phyloP scores from a whole-genome alignment of 2,329 filamentous ascomycete species.

The Pseudopyricularia javanii region DNA sequence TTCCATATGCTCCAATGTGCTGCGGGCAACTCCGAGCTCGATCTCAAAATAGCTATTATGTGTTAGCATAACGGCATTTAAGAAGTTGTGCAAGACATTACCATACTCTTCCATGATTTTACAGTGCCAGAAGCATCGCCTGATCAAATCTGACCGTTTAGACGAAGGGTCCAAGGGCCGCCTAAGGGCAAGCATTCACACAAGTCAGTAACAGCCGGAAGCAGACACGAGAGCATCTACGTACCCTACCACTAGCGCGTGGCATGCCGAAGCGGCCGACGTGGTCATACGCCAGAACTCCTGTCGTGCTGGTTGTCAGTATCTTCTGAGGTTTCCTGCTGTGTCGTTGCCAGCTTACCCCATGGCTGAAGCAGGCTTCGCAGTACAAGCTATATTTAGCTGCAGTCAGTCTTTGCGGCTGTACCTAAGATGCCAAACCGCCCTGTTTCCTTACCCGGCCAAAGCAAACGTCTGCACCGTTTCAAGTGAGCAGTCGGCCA shows the following conservation, averaged over 20 bases:
- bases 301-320: slow-evolving; percentile 15
- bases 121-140: slow-evolving; percentile 45
- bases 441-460: slow-evolving; percentile 30
- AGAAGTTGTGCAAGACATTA: not conserved
- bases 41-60: slow-evolving; percentile 27
- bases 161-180: slow-evolving; percentile 32
- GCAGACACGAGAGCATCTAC: not conserved
- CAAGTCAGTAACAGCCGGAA: not conserved
- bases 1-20: slow-evolving; percentile 39
- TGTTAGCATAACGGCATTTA: not conserved
- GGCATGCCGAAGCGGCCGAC: slow-evolving; percentile 43
- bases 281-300: slow-evolving; percentile 49
- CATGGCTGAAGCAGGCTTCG: slow-evolving; percentile 35
- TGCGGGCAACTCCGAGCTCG: slow-evolving; percentile 44
- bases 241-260: slow-evolving; percentile 41
- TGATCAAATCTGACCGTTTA: slow-evolving; percentile 35
- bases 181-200: slow-evolving; percentile 9
- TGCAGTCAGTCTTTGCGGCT: not conserved
- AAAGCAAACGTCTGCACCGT: slow-evolving; percentile 47
- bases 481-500: slow-evolving; percentile 42
- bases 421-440: not conserved
- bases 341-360: slow-evolving; percentile 23
- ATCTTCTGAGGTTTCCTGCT: not conserved
- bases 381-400: slow-evolving; percentile 33
- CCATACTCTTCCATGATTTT: slow-evolving; percentile 39